Percentiles rank a stretch among this genome's conserved stretches.
phyloP scores from a whole-genome alignment of 225 moss, liverwort and hornwort species.

The Sphagnum tenellum region DNA sequence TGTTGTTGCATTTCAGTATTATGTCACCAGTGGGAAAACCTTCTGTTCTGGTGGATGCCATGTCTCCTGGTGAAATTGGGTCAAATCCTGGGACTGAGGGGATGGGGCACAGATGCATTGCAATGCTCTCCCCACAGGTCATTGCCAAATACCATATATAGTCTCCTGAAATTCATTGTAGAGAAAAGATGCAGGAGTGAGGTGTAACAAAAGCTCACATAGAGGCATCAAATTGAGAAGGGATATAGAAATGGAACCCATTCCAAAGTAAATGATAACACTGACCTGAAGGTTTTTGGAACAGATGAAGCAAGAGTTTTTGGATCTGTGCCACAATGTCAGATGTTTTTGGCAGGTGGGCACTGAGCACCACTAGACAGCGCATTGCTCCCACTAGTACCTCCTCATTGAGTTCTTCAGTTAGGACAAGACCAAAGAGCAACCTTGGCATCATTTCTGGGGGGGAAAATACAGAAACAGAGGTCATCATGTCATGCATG shows the following conservation, averaged over 20 bases:
- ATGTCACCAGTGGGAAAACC: no score
- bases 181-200: background rate
- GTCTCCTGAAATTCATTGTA: constrained; percentile 19
- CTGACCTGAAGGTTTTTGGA: constrained; percentile 40
- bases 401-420: constrained; percentile 24
- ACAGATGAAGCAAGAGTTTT: constrained; percentile 31
- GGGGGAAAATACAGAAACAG: no score
- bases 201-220: no score
- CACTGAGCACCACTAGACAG: constrained; percentile 27
- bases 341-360: constrained; percentile 16
- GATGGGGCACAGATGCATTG: constrained; percentile 4
- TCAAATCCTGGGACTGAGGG: background rate
- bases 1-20: no score
- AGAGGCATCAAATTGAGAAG: no score
- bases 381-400: constrained; percentile 21
- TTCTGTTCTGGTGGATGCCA: no score
- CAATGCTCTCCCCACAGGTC: constrained; percentile 32
- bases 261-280: background rate
- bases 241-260: no score
- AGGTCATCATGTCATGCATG: no score
- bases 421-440: constrained; percentile 22
- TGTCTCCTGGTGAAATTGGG: no score
- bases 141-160: constrained; percentile 39
- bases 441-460: constrained; percentile 29
- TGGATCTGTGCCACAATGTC: constrained; percentile 16